Conservation (phyloP, 2,329 filamentous ascomycete species). For the Fusarium lateritium region DNA sequence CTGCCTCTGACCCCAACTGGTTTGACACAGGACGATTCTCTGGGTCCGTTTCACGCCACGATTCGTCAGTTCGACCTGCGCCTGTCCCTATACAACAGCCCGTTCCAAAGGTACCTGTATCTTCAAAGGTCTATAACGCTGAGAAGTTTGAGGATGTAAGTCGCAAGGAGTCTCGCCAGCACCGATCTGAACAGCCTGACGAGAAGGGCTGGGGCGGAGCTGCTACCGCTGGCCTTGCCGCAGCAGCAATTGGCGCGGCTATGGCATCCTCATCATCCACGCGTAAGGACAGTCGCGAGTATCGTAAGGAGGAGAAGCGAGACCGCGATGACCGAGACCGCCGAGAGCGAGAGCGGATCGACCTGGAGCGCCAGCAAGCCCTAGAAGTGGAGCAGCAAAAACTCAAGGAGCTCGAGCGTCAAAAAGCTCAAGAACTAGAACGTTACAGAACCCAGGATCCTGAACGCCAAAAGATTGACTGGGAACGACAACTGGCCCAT, state of each 20-base stretch:
- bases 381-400: slow-evolving; percentile 37
- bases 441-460: slow-evolving; percentile 21
- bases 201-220: slow-evolving; percentile 59
- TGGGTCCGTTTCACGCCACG: slow-evolving; percentile 59
- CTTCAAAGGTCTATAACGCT: slow-evolving; percentile 75
- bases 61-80: slow-evolving; percentile 65
- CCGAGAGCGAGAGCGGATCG: slow-evolving; percentile 37
- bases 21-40: slow-evolving; percentile 72
- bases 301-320: slow-evolving; percentile 41
- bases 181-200: slow-evolving; percentile 55
- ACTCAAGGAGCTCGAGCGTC: slow-evolving; percentile 43
- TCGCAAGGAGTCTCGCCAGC: slow-evolving; percentile 53
- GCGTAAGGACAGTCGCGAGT: slow-evolving; percentile 36
- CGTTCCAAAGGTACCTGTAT: slow-evolving; percentile 82
- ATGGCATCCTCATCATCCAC: slow-evolving; percentile 48
- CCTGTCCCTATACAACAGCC: slow-evolving; percentile 86
- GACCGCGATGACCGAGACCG: slow-evolving; percentile 35
- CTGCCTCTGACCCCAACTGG: slow-evolving; percentile 74
- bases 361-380: slow-evolving; percentile 40
- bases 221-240: slow-evolving; percentile 64
- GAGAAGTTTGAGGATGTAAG: slow-evolving; percentile 58
- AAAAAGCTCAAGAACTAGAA: slow-evolving; percentile 31
- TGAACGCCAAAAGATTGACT: slow-evolving; percentile 10
- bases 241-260: slow-evolving; percentile 62
- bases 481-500: slow-evolving; percentile 23